phyloP scores from a whole-genome alignment of 495 filamentous ascomycete species.

The Aspergillus carlsbadensis region DNA sequence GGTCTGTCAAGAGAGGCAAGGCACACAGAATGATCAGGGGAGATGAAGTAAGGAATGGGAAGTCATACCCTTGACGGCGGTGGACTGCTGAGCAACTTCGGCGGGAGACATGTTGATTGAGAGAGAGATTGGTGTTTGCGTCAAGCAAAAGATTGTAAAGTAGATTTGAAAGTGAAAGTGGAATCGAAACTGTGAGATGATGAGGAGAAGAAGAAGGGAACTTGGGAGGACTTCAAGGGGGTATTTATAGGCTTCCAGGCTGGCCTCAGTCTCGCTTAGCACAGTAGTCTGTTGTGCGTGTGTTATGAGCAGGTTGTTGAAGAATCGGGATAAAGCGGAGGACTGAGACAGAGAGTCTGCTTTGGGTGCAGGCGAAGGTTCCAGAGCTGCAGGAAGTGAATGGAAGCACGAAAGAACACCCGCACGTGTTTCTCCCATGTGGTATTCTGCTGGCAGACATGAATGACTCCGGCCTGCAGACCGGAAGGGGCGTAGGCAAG shows the following conservation, averaged over 20 bases:
- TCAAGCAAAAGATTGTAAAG: constrained; percentile 24
- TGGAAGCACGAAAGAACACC: constrained; percentile 6
- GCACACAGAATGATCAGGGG: neutral
- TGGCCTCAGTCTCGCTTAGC: neutral
- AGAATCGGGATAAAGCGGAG: neutral
- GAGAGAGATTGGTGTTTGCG: constrained; percentile 17
- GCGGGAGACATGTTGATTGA: constrained; percentile 37
- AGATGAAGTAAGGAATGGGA: neutral
- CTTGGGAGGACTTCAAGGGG: neutral
- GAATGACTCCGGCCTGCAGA: neutral
- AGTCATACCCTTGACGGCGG: constrained; percentile 33
- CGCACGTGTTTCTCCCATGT: neutral
- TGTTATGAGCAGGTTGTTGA: neutral
- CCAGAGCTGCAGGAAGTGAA: neutral
- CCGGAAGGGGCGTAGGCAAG: neutral
- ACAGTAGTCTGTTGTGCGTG: no score
- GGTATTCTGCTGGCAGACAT: neutral
- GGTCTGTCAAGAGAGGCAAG: neutral
- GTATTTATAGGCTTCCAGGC: constrained; percentile 7
- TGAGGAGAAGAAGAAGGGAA: constrained; percentile 11
- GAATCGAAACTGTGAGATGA: constrained; percentile 11
- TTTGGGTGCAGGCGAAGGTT: neutral
- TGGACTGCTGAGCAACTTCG: constrained; percentile 27
- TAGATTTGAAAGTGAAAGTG: constrained; percentile 12
- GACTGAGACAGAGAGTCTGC: neutral